Evolutionary conservation across 257 asterid species (phyloP), one percentile per base, ranked within the genome.

Genomic region (Solanum bulbocastanum): DNA sequence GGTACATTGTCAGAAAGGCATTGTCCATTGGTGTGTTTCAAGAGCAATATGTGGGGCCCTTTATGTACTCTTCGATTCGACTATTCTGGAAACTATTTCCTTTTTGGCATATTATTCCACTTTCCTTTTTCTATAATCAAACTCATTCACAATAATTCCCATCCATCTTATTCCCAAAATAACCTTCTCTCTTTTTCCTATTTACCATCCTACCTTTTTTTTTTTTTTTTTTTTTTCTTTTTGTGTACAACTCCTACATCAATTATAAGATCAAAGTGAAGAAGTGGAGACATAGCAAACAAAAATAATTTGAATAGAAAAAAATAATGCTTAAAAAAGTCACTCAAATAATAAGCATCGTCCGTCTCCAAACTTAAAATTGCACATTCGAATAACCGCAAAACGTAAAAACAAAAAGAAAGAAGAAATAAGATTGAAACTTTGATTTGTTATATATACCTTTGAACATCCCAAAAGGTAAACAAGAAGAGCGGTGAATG

Each of bases 21-120:
- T 40, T 86, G 89, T 89, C 88, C 79, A 74, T 52, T 39, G 90
- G 90, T 81, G 15, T 18, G 40, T 81, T 71, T 15, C 68, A 73
- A 90, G 91, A 92, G 90, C 93, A 90, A 91, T 91, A 91, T 60
- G 91, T 83, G 90, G 96, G 95, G 62, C 62, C 62, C 62, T 1
- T 56, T 6, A 18, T 56, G 89, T 94, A 95, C 96, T 92, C 92
- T 93, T 91, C 93, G 97, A 94, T 94, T 92, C 94, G 96, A 91
- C 96, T 88, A 90, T 92, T 92, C 89, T 90, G 93, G 95, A 91
- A 95, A 92, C 86, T 87, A 86, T 94, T 94, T 92, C 98, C 95
- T 87, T 91, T 94, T 94, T 62, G 89, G 87, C 91, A 93, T 82
- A 91, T 92, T 94, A 90, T 94, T 93, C 96, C 92, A 88, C 84